Base-by-base conservation (phyloP, 2,329 filamentous ascomycete species). In the Rosellinia necatrix region DNA sequence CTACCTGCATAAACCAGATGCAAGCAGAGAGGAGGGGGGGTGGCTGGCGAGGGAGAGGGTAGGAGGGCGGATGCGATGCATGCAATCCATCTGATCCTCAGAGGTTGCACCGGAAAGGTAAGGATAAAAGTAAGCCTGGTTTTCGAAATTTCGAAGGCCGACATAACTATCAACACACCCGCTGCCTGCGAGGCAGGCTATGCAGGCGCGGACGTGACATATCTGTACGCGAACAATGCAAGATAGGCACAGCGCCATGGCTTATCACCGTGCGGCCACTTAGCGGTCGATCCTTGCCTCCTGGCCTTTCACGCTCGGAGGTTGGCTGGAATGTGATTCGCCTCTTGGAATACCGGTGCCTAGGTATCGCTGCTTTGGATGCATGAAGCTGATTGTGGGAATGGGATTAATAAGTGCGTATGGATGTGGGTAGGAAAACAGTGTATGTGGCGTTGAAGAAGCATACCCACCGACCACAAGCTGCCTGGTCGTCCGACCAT, bases 191-290 rank as follows among this genome's bases (percentile, higher is more conserved):
- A 22, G 40, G 13, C 40, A 44, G 32, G 43, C 38, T 35, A 47
- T 40, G 29, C 40, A 24, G 29, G 25, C 24, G 44, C 24, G 22
- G 24, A 51, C 35, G 38, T 35, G 17, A 15, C 35, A 47, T 35
- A 10, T n/a, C 19, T 29, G 7, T 38, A 35, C 32, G 38, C 32
- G n/a, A n/a, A n/a, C n/a, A n/a, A 47, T 55, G 56, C 51, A 49
- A 43, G 37, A 35, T 24, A 38, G 56, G 42, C 25, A 58, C 47
- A 56, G 56, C 47, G 56, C 56, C 52, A 46, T 58, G 55, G 56
- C 51, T 51, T 37, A 34, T 41, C 21, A 19, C 22, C 49, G 30
- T 34, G 37, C 43, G 52, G 49, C 52, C 55, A 43, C n/a, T 56
- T 38, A 49, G 48, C 47, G 41, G 46, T 51, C 35, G 34, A 55